Base-by-base conservation (phyloP, 2,329 filamentous ascomycete species). In the Cladophialophora chaetospira region DNA sequence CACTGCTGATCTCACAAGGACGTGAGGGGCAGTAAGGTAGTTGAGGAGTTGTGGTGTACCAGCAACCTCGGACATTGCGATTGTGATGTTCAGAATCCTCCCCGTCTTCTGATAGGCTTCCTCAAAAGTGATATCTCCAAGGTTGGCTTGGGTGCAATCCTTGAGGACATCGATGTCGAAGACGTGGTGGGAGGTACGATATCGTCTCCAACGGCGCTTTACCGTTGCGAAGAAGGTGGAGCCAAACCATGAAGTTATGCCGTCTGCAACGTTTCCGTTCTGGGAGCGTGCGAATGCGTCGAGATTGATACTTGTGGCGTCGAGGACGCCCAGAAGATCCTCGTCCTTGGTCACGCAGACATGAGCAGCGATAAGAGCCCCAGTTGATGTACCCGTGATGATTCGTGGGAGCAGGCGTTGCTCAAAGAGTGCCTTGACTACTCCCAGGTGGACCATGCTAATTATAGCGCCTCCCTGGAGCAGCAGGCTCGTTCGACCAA, bases 71-170 rank as follows among this genome's bases (percentile, higher is more conserved):
- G 90, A 88, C 2, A 89, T 91, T 0, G 92, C 96, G 4, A 97
- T 92, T 57, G 89, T 92, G 36, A 97, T 96, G 70, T 97, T 97
- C 68, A 96, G 83, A 60, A 97, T 93, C 57, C 91, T 83, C 25
- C 91, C 84, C 0, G 92, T 96, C n/a, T 91, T 87, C 68, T 96
- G 96, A 75, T 97, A 97, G 0, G 91, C 91, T 72, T 97, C 93
- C 68, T 93, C 89, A 65, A 97, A 97, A 0, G 93, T 97, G 66
- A 96, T 87, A 66, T 97, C 89, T 31, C 91, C 91, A 3, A 96
- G 80, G 66, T 94, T 77, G 29, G 80, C 80, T 54, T 84, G 83
- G 88, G 97, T 94, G 5, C 96, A 91, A 44, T 87, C 81, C 1
- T 83, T 86, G 44, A 97, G 76, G 70, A 96, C 86, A 21, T 83